Evolutionary conservation across 139 green algal species (phyloP), one percentile per base, ranked within the genome.

Genomic region (Astrephomene gubernaculifera): DNA sequence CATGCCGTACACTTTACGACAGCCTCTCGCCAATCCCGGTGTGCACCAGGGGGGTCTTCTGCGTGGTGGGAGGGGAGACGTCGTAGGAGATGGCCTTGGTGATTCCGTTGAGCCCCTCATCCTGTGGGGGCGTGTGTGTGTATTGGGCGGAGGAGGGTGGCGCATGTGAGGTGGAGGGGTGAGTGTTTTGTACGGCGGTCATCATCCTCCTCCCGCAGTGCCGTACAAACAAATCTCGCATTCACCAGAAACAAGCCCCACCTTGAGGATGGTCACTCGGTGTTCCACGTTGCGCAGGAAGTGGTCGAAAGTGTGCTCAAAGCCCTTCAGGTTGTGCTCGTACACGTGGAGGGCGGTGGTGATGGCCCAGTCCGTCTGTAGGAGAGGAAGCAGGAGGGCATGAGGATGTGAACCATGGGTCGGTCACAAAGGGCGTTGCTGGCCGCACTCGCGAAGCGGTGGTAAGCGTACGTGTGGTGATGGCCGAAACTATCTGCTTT

Each of bases 321-420:
- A 68, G 79, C 79, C 79, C 79, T 75, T 85, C 44, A 85, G 65
- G 79, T 75, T 75, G 79, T 75, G 67, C 31, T 85, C 31, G 79
- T 85, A 85, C 21, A 85, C 31, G 31, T 85, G 79, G 17, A 21
- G 17, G 31, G 79, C 79, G 24, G 79, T 85, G 79, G 67, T 75
- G 64, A 85, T 74, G 63, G 64, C 31, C 79, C 79, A 85, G 63
- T 85, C 79, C 10, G 25, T n/a, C 76, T 83, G 71, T 24, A 10
- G 49, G 35, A n/a, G n/a, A n/a, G n/a, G n/a, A n/a, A n/a, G n/a
- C n/a, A n/a, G n/a, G n/a, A n/a, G n/a, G n/a, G n/a, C n/a, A n/a
- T n/a, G n/a, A n/a, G n/a, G n/a, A n/a, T n/a, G n/a, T n/a, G n/a
- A n/a, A n/a, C n/a, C n/a, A n/a, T n/a, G n/a, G n/a, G n/a, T n/a